These are phyloP conservation scores for Rhodotorula sp. DNA, from an alignment of 1,284 basidiomycete genomes.

Conservation along the genomic window DNA sequence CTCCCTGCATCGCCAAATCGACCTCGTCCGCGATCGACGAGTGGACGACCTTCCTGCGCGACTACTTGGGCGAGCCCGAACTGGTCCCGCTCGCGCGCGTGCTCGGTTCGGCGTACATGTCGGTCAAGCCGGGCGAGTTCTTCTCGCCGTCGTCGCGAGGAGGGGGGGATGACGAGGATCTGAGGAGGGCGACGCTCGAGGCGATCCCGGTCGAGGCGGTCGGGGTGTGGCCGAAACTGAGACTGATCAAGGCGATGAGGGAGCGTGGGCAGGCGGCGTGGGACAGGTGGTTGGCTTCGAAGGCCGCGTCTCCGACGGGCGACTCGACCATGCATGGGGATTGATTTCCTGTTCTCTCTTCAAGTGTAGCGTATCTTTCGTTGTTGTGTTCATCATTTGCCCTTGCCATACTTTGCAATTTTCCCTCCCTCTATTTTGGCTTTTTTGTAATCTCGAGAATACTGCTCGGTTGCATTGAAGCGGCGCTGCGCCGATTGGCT, in stretches of 20 bases:
- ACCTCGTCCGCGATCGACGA: slow-evolving; percentile 13
- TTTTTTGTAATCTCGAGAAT: too few relatives aligned
- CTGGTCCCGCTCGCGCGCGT: slow-evolving; percentile 27
- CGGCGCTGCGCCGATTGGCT: not conserved
- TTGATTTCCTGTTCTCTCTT: not conserved
- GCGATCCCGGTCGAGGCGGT: slow-evolving; percentile 1
- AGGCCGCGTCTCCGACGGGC: too few relatives aligned
- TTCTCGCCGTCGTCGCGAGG: not conserved
- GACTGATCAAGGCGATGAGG: not conserved
- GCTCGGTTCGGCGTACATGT: slow-evolving; percentile 20
- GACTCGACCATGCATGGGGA: not conserved
- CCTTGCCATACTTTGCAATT: not conserved
- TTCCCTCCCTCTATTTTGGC: too few relatives aligned
- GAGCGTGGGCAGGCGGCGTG: slow-evolving; percentile 5
- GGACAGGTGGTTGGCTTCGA: not conserved
- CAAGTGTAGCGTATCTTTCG: not conserved
- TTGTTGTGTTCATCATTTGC: not conserved
- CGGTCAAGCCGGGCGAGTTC: slow-evolving; percentile 20
- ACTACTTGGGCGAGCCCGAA: not conserved
- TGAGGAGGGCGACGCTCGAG: slow-evolving; percentile 1
- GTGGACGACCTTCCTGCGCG: slow-evolving; percentile 9
- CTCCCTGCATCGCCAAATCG: not conserved
- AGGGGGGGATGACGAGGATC: slow-evolving; percentile 1
- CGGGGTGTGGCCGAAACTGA: slow-evolving; percentile 15
- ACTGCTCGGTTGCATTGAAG: too few relatives aligned